A percentile compares a stretch with the other conserved stretches of the same genome.
These are phyloP conservation scores for Mucor plumbeus DNA, from an alignment of 371 early-diverging fungal species.

Conservation along the genomic window DNA sequence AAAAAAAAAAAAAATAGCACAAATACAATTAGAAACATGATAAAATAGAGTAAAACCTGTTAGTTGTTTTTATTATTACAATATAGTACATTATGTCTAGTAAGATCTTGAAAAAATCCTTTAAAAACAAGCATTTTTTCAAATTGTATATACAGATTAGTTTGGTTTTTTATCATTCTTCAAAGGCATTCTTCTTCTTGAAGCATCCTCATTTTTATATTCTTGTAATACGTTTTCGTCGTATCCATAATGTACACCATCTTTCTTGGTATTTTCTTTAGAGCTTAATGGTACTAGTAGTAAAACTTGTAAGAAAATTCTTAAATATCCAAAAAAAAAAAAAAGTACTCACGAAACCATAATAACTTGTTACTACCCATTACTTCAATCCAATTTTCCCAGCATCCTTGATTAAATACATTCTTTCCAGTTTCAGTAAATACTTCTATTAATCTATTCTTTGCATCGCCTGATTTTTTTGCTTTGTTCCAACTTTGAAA, in stretches of 20 bases:
- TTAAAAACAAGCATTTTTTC: too few species aligned
- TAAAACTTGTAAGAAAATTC: background rate
- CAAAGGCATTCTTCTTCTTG: background rate
- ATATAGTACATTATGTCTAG: too few species aligned
- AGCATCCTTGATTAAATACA: conserved; percentile 46
- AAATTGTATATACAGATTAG: background rate
- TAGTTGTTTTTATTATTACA: too few species aligned
- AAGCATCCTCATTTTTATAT: conserved; percentile 21
- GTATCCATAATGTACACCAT: conserved; percentile 30
- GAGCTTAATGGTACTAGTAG: conserved; percentile 23
- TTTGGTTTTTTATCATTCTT: background rate
- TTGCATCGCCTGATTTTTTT: conserved; percentile 9
- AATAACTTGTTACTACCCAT: conserved; percentile 35
- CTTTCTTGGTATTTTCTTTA: background rate
- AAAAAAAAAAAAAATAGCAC: too few species aligned
- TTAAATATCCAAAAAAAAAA: background rate
- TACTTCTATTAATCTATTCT: conserved; percentile 14
- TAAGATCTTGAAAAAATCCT: too few species aligned
- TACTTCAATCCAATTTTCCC: conserved; percentile 38
- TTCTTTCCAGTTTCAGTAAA: conserved; percentile 40
- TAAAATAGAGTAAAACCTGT: too few species aligned
- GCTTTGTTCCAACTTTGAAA: conserved; percentile 35
- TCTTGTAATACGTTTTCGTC: conserved; percentile 13
- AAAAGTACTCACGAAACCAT: conserved; percentile 44
- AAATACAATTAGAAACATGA: too few species aligned